Base-by-base conservation (phyloP, 1,284 basidiomycete species). In the Thecaphora frezii region DNA sequence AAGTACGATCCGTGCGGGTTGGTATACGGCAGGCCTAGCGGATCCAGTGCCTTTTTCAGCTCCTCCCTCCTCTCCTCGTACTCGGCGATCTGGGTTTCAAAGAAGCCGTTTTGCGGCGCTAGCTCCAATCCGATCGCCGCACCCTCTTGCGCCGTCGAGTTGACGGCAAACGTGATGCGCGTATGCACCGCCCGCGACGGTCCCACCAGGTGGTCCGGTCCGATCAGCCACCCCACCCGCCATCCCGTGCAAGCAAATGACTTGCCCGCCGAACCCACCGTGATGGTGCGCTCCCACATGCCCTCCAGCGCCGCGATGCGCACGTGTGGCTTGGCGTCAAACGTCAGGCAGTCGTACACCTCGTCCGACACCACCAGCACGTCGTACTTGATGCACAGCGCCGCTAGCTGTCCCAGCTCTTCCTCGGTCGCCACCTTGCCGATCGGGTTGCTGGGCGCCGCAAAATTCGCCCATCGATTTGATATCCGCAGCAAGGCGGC, bases 201-300 rank as follows among this genome's bases (percentile, higher is more conserved):
- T 36, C 83, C 83, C 54, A 96, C 89, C 70, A 98, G 89, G 38
- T 86, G 86, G 22, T 85, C 77, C 5, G 92, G 90, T 7, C 89
- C 96, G 63, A 98, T 88, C 14, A 93, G 85, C 93, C 93, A 98
- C 52, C 94, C 96, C 23, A 98, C 86, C 54, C 96, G 87, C 94
- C 94, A 98, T 23, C 96, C 96, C 1, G 96, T 99, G 9, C 91
- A 91, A 18, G 94, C 90, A 79, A 99, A 99, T n/a, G 91, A 87
- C 83, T 81, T 74, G 65, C 89, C 89, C 13, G 87, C 90, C 10
- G 88, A 90, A 24, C 87, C 86, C 41, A 91, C 86, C 2, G 90
- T 91, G 49, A 92, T 83, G 0, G 90, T 92, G 39, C 90, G 87
- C 66, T 97, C 91, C 93, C 93, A 98, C 92, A 97, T 96, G n/a